A percentile compares a stretch with the other conserved stretches of the same genome.
phyloP scores from a whole-genome alignment of 805 yeast species.

The Metschnikowia arizonensis region DNA sequence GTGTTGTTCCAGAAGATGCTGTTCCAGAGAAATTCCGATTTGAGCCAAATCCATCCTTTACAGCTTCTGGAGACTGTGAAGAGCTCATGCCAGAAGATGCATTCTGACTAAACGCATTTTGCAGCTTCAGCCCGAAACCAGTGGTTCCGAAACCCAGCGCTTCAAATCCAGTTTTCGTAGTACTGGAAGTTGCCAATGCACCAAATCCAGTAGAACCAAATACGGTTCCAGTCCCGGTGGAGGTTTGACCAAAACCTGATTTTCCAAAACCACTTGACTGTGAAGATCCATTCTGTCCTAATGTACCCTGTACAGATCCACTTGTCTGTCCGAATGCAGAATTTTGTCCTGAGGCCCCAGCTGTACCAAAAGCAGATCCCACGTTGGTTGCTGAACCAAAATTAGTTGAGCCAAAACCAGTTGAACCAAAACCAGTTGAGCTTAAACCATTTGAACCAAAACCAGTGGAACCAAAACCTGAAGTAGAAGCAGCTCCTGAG shows the following conservation, averaged over 20 bases:
- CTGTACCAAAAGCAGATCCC: neutral
- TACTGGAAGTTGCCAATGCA: neutral
- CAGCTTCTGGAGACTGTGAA: neutral
- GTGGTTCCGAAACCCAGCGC: neutral
- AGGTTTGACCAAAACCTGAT: constrained; percentile 7
- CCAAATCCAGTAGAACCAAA: constrained; percentile 10
- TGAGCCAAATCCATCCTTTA: constrained; percentile 16
- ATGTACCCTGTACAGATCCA: neutral
- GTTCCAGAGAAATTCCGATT: neutral
- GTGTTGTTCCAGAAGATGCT: neutral
- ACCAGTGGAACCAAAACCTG: constrained; percentile 2
- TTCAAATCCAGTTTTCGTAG: neutral
- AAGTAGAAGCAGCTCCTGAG: too few species aligned
- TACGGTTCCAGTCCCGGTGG: constrained; percentile 11
- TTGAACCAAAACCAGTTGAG: neutral
- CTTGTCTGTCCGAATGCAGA: neutral
- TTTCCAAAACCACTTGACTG: constrained; percentile 5
- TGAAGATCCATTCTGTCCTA: neutral
- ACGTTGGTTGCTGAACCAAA: neutral
- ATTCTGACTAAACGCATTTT: neutral
- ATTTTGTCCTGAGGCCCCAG: neutral
- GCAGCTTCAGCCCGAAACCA: neutral
- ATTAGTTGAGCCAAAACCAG: constrained; percentile 1
- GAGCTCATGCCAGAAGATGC: neutral
- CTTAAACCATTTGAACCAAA: constrained; percentile 1